Percentiles rank a stretch among this genome's conserved stretches.
phyloP scores from a whole-genome alignment of 1,284 basidiomycete genomes.

The Thelephora terrestris region DNA sequence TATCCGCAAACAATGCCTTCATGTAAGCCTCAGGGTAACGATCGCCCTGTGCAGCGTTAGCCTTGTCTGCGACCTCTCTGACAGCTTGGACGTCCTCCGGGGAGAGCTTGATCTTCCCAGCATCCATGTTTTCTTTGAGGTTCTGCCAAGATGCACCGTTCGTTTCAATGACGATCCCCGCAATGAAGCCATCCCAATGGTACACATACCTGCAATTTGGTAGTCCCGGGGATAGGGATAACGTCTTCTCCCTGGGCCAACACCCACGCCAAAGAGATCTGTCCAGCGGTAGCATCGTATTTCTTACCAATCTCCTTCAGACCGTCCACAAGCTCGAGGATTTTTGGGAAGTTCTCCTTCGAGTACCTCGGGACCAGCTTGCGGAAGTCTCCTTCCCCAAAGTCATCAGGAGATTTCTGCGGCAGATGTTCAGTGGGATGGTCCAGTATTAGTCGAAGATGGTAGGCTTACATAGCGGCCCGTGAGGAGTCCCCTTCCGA shows the following conservation, averaged over 20 bases:
- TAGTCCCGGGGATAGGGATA: conserved; percentile 31
- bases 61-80: conserved; percentile 19
- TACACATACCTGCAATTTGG: conserved; percentile 13
- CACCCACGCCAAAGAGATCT: conserved; percentile 37
- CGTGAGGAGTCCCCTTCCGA: conserved; percentile 32
- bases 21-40: conserved; percentile 11
- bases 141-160: conserved; percentile 28
- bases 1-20: conserved; percentile 12
- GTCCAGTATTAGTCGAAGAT: conserved; percentile 1
- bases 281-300: conserved; percentile 27
- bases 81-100: conserved; percentile 24
- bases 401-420: conserved; percentile 39
- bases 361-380: conserved; percentile 23
- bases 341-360: conserved; percentile 35
- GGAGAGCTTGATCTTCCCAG: conserved; percentile 21
- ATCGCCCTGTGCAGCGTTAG: conserved; percentile 10
- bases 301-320: conserved; percentile 23
- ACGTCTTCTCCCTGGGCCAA: conserved; percentile 27
- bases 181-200: neutral
- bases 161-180: conserved; percentile 5
- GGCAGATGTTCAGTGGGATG: conserved; percentile 24
- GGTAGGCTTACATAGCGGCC: conserved; percentile 22
- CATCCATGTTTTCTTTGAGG: conserved; percentile 30
- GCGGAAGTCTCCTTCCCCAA: conserved; percentile 38
- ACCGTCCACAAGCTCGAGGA: conserved; percentile 31